These are phyloP conservation scores for Cardamine occulta DNA, from an alignment of 345 rosid genomes.

Conservation along the genomic window DNA sequence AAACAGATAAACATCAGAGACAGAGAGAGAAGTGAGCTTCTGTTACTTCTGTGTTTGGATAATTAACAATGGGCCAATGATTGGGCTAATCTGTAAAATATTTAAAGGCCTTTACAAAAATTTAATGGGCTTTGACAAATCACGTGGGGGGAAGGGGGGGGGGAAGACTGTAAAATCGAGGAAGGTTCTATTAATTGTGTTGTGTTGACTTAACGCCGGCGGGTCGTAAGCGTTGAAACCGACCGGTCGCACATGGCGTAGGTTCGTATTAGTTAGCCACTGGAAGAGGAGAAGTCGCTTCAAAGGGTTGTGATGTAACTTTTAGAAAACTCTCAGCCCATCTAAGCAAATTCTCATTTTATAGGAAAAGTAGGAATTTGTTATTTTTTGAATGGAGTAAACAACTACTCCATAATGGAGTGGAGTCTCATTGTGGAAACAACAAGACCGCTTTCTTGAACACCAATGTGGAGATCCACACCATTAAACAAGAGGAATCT, in stretches of 20 bases:
- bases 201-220: slow-evolving; percentile 25
- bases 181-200: slow-evolving; percentile 31
- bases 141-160: neutral
- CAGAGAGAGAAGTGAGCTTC: neutral
- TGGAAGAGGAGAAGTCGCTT: neutral
- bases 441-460: no score
- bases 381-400: no score
- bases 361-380: neutral
- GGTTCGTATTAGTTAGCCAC: neutral
- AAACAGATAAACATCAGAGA: slow-evolving; percentile 16
- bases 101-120: neutral
- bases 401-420: no score
- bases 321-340: neutral
- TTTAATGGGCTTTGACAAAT: slow-evolving; percentile 28
- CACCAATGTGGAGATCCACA: no score
- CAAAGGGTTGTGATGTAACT: neutral
- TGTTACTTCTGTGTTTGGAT: neutral
- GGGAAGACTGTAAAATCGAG: neutral
- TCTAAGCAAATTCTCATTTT: neutral
- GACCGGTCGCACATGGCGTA: slow-evolving; percentile 34
- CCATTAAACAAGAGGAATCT: neutral
- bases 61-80: neutral
- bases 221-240: slow-evolving; percentile 15
- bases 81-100: neutral
- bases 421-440: no score